Evolutionary conservation across 352 stramenopile species (phyloP), one percentile per base, ranked within the genome.

Genomic region (Phytophthora multivora): DNA sequence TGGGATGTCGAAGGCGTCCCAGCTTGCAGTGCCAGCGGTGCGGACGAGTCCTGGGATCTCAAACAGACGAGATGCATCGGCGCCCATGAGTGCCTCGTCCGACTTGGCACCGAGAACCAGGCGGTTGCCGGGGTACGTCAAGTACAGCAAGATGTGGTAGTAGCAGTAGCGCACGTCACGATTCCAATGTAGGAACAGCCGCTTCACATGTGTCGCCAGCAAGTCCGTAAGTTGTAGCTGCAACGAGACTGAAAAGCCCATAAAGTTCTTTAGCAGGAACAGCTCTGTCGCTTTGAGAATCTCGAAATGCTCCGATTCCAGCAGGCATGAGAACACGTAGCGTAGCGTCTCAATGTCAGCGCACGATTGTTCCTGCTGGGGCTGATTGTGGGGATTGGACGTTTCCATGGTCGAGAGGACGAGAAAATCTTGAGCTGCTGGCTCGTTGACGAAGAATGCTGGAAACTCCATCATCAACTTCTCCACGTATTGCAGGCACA

Each of bases 81-180:
- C 66, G 4, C 85, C 85, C 65, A 95, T 83, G 33, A 95, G 63
- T 1, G 75, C 69, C 57, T 88, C 83, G 40, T 95, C 86, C 35
- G 86, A 95, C 47, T 74, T 77, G 46, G 86, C 83, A 25, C 82
- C 58, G 8, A 95, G 75, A 36, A 90, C 77, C 26, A 91, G 67
- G 31, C 86, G 86, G 63, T 95, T 92, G 25, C 83, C 86, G 1
- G 79, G 71, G 64, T 88, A 93, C 43, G 83, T 89, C 52, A 93
- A 71, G 64, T 95, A 95, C 18, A 95, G 54, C 59, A 95, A 40
- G 25, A 90, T 75, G 57, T 93, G 82, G 67, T 85, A 89, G 77
- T 79, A 95, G 65, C 84, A 91, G 59, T 86, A 95, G 31, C 86
- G 83, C 23, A 95, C 86, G 73, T 95, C 86, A 43, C 82, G 83